A percentile compares a stretch with the other conserved stretches of the same genome.
These are phyloP conservation scores for Leccinum imitatum DNA, from an alignment of 768 basidiomycete species.

Conservation along the genomic window DNA sequence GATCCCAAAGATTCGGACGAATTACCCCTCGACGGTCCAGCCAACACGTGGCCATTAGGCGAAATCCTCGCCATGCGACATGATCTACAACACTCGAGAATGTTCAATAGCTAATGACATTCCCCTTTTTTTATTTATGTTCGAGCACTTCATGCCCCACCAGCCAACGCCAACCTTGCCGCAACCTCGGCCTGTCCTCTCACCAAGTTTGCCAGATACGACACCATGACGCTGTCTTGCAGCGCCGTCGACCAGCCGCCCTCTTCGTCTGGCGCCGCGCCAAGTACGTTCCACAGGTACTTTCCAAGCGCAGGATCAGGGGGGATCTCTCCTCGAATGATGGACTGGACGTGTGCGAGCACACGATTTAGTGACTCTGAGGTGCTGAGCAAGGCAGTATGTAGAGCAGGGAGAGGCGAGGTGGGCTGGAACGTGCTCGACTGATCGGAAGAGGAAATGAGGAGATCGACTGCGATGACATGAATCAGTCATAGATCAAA, in stretches of 20 bases:
- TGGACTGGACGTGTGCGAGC: slow-evolving; percentile 78
- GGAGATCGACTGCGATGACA: slow-evolving; percentile 67
- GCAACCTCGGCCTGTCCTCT: slow-evolving; percentile 93
- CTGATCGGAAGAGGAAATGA: slow-evolving; percentile 53
- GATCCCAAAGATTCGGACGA: slow-evolving; percentile 10
- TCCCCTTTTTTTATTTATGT: not conserved
- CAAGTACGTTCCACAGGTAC: slow-evolving; percentile 86
- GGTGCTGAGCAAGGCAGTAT: slow-evolving; percentile 60
- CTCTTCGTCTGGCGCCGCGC: slow-evolving; percentile 70
- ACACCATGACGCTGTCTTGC: slow-evolving; percentile 93
- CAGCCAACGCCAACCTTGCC: slow-evolving; percentile 76
- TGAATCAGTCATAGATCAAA: slow-evolving; percentile 6
- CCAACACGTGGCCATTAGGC: slow-evolving; percentile 94
- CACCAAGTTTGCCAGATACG: slow-evolving; percentile 91
- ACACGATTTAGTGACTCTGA: slow-evolving; percentile 82
- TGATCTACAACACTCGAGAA: slow-evolving; percentile 92
- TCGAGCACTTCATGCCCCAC: slow-evolving; percentile 25
- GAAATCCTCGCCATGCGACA: slow-evolving; percentile 90
- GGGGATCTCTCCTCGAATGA: slow-evolving; percentile 72
- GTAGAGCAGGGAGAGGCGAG: slow-evolving; percentile 57
- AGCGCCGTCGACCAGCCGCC: slow-evolving; percentile 73
- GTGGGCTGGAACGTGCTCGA: slow-evolving; percentile 37
- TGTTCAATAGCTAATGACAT: slow-evolving; percentile 78
- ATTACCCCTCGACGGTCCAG: slow-evolving; percentile 55
- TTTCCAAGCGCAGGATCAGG: slow-evolving; percentile 87